Percentiles rank a stretch among this genome's conserved stretches.
These are phyloP conservation scores for Pichia nanzhaoensis DNA, from an alignment of 805 yeast genomes.

Conservation along the genomic window DNA sequence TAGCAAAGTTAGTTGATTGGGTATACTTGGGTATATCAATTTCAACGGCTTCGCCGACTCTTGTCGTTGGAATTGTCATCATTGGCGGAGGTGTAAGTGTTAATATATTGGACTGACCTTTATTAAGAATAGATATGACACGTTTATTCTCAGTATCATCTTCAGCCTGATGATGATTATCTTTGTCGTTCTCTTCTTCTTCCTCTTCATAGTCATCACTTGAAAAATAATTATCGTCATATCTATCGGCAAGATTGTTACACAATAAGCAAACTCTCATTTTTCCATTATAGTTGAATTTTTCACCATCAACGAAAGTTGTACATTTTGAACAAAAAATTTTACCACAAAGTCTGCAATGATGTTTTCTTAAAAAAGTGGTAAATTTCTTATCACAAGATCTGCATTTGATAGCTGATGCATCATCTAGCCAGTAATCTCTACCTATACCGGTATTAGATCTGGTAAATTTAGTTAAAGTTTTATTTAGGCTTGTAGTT, in stretches of 20 bases:
- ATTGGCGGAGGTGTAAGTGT: conserved; percentile 55
- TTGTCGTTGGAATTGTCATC: conserved; percentile 77
- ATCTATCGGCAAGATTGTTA: conserved; percentile 51
- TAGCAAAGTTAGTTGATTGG: neutral
- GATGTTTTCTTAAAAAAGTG: conserved; percentile 87
- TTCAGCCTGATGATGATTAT: no score
- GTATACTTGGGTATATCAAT: conserved; percentile 39
- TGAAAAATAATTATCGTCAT: conserved; percentile 61
- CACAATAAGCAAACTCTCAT: conserved; percentile 77
- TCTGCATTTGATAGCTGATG: conserved; percentile 82
- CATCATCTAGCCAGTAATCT: conserved; percentile 96
- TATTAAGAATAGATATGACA: neutral
- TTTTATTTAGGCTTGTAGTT: neutral
- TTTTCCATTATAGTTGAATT: conserved; percentile 57
- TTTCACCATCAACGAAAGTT: conserved; percentile 56
- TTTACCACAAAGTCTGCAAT: conserved; percentile 93
- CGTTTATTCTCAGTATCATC: no score
- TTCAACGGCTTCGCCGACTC: conserved; percentile 74
- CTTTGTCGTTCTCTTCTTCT: neutral
- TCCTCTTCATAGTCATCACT: conserved; percentile 39
- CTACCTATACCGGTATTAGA: conserved; percentile 44
- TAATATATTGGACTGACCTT: conserved; percentile 17
- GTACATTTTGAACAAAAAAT: conserved; percentile 87
- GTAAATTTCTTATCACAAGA: conserved; percentile 74
- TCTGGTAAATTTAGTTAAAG: conserved; percentile 13